Conservation (phyloP, 2,329 filamentous ascomycete species). For the Penicillium sp. region DNA sequence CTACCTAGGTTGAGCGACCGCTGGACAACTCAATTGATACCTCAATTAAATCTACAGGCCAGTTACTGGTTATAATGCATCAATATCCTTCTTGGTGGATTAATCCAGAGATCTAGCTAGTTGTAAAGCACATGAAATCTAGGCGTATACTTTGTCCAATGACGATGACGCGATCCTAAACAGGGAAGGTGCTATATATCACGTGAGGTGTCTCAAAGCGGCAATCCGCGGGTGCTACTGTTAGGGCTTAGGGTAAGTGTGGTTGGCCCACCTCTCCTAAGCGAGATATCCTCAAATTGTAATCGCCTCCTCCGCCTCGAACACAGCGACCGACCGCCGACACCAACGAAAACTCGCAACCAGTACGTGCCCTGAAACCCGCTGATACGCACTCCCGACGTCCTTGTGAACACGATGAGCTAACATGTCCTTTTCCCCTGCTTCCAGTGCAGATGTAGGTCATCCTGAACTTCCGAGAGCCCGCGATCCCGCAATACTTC, state of each 20-base stretch:
- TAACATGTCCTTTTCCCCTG: constrained; percentile 47
- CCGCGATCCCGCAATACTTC: constrained; percentile 3
- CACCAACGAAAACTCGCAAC: constrained; percentile 48
- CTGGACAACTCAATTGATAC: too few relatives aligned
- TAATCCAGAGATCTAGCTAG: too few relatives aligned
- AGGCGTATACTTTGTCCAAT: background rate
- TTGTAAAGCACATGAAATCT: background rate
- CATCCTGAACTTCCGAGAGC: constrained; percentile 30
- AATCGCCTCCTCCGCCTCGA: constrained; percentile 37
- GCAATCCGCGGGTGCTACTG: constrained; percentile 3
- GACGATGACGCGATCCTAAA: constrained; percentile 3
- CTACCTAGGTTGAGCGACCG: background rate
- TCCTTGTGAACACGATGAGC: constrained; percentile 29
- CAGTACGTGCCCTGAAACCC: constrained; percentile 41
- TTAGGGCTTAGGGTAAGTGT: constrained; percentile 44
- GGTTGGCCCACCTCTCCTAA: constrained; percentile 41
- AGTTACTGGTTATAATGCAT: background rate
- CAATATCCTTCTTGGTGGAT: background rate
- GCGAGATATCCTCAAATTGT: constrained; percentile 45
- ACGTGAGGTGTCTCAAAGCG: constrained; percentile 16
- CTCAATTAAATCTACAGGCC: background rate
- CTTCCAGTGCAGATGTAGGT: constrained; percentile 86
- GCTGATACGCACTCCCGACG: constrained; percentile 12
- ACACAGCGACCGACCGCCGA: constrained; percentile 43
- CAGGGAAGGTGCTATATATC: constrained; percentile 1